Percentiles rank a stretch among this genome's conserved stretches.
phyloP scores from a whole-genome alignment of 805 yeast species.

The Brettanomyces nanus region DNA sequence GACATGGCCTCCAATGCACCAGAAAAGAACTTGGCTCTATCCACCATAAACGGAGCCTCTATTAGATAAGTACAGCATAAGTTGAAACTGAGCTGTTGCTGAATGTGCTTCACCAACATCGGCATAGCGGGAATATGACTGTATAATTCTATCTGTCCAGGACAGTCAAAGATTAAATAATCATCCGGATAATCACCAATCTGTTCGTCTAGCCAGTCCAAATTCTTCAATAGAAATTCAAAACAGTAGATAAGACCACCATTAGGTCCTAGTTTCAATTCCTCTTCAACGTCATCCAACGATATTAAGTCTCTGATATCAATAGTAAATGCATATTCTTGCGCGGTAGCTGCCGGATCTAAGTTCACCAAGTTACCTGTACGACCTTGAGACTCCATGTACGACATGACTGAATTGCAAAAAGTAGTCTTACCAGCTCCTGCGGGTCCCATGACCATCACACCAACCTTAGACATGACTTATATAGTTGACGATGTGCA shows the following conservation, averaged over 20 bases:
- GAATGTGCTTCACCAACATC: conserved; percentile 76
- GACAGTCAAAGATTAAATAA: conserved; percentile 89
- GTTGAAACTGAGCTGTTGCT: conserved; percentile 70
- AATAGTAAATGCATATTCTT: conserved; percentile 82
- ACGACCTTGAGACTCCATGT: conserved; percentile 86
- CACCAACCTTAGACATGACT: conserved; percentile 88
- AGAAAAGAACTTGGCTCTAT: conserved; percentile 83
- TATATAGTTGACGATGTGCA: too few species aligned
- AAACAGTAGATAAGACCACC: conserved; percentile 93
- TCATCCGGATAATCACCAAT: conserved; percentile 95
- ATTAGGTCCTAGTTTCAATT: conserved; percentile 86
- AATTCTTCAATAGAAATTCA: conserved; percentile 77
- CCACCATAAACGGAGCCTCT: conserved; percentile 92
- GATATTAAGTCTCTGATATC: conserved; percentile 89
- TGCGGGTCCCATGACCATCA: conserved; percentile 91
- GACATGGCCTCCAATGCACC: conserved; percentile 97
- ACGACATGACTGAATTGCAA: conserved; percentile 77
- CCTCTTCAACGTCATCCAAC: conserved; percentile 92
- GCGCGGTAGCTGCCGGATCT: conserved; percentile 96
- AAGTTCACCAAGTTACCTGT: conserved; percentile 90
- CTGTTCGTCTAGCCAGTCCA: conserved; percentile 97
- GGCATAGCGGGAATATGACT: conserved; percentile 94
- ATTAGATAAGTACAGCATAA: conserved; percentile 87
- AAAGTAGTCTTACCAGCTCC: conserved; percentile 96
- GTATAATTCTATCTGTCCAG: conserved; percentile 93